These are phyloP conservation scores for Coemansia sp. DNA, from an alignment of 192 early-diverging fungal species.

Conservation along the genomic window DNA sequence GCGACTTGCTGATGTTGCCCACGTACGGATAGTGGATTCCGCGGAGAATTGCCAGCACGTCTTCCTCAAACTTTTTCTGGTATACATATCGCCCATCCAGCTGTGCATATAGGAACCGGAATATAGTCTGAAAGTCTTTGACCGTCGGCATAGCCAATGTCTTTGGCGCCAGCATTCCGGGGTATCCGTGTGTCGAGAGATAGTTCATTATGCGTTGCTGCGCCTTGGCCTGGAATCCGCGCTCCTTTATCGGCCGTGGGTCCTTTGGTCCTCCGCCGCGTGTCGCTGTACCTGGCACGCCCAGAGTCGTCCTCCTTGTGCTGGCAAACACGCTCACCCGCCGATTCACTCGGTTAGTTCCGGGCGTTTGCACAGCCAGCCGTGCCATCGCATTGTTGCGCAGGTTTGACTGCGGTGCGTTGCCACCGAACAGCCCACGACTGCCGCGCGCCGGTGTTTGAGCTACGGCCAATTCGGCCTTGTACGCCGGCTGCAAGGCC, in stretches of 20 bases:
- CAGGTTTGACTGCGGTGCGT: slow-evolving; percentile 43
- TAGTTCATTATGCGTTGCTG: slow-evolving; percentile 63
- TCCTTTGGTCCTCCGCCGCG: slow-evolving; percentile 63
- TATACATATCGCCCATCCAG: slow-evolving; percentile 67
- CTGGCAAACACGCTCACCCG: slow-evolving; percentile 54
- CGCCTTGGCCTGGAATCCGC: slow-evolving; percentile 58
- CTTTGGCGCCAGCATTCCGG: slow-evolving; percentile 58
- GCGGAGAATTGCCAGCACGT: slow-evolving; percentile 62
- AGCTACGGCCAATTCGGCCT: slow-evolving; percentile 29
- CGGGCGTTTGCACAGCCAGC: slow-evolving; percentile 38
- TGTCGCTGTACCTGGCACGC: slow-evolving; percentile 32
- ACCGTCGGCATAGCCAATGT: slow-evolving; percentile 59
- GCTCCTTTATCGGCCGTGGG: slow-evolving; percentile 66
- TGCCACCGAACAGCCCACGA: slow-evolving; percentile 25
- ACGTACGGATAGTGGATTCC: slow-evolving; percentile 54
- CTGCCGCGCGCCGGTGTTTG: slow-evolving; percentile 34
- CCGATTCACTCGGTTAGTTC: slow-evolving; percentile 44
- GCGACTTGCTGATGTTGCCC: slow-evolving; percentile 66
- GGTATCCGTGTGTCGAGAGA: slow-evolving; percentile 65
- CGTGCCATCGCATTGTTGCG: slow-evolving; percentile 31
- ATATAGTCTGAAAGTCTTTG: slow-evolving; percentile 74
- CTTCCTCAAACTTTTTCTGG: slow-evolving; percentile 69
- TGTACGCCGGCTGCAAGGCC: slow-evolving; percentile 27
- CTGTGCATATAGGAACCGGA: slow-evolving; percentile 70
- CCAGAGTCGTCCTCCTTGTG: slow-evolving; percentile 42